Evolutionary conservation across 768 basidiomycete species (phyloP), one percentile per base, ranked within the genome.

Genomic region (Auriculariales sp.): DNA sequence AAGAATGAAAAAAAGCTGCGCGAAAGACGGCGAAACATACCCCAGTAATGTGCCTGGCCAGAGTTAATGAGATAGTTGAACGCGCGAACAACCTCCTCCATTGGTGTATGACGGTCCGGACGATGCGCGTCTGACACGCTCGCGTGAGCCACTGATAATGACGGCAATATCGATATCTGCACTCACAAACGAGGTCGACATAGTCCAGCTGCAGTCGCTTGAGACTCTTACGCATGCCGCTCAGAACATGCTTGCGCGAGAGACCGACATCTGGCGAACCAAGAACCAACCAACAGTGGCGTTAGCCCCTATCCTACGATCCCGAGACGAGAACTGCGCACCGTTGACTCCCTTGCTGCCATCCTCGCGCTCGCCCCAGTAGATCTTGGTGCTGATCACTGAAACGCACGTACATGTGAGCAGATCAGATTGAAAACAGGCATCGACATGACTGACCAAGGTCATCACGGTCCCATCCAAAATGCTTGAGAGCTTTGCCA

Each of bases 11-110:
- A 12, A 22, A 6, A 19, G 27, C 39, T 19, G 31, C 31, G 9
- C 15, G 31, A 9, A 15, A 7, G 7, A 9, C 31, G 39, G 27
- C 17, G 84, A 5, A 79, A 81, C 1, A 82, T 85, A 27, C 69
- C 83, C 82, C 82, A 83, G 60, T 81, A 81, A 61, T 72, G 77
- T 3, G 79, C 74, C 73, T 77, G 39, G 22, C 39, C 39, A 19
- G 6, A 66, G 47, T 83, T 75, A 56, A 89, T 84, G 22, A 86
- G 71, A 56, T 68, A 79, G 67, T 84, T 86, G 70, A 90, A 88
- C 0, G 82, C 83, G 36, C 86, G 75, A 36, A 90, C 85, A 47
- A 78, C 68, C 61, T 90, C 87, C 61, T 87, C 83, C 39, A 44
- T 44, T 19, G 39, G 39, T 15, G 39, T 44, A 25, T 44, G 15